Evolutionary conservation across 352 stramenopile species (phyloP).

Genomic region (Globisporangium cystogenes): DNA sequence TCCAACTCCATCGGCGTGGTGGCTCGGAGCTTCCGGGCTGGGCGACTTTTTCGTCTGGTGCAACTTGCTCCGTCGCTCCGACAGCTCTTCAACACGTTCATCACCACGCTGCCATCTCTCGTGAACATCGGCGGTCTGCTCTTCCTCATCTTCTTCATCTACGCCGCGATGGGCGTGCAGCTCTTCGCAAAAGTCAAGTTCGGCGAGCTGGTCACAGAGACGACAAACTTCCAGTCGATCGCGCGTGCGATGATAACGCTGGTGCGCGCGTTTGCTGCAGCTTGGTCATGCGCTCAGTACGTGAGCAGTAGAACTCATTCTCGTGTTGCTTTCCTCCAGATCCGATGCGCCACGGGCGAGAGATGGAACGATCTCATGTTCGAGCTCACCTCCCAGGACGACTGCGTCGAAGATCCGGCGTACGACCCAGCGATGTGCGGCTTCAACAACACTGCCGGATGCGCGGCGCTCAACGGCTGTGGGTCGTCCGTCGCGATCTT

Average conservation of each 20-base stretch:
- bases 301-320: conserved; percentile 9
- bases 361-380: conserved; percentile 92
- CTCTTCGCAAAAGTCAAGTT: conserved; percentile 86
- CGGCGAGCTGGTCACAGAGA: conserved; percentile 52
- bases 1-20: conserved; percentile 51
- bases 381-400: conserved; percentile 55
- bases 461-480: conserved; percentile 65
- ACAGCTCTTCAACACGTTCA: conserved; percentile 86
- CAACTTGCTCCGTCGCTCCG: conserved; percentile 70
- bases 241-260: conserved; percentile 60
- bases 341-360: conserved; percentile 90
- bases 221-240: conserved; percentile 87
- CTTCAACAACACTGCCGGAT: conserved; percentile 39
- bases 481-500: conserved; percentile 54
- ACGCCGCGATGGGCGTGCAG: conserved; percentile 86
- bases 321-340: conserved; percentile 34
- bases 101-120: conserved; percentile 81
- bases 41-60: conserved; percentile 64
- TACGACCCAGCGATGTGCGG: conserved; percentile 57
- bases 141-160: conserved; percentile 91
- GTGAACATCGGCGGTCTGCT: conserved; percentile 86
- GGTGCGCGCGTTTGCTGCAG: no score
- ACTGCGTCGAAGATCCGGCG: conserved; percentile 35
- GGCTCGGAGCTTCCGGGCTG: conserved; percentile 82
- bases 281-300: no score